A percentile compares a stretch with the other conserved stretches of the same genome.
phyloP scores from a whole-genome alignment of 1,284 basidiomycete species.

The Melampsora abietis-canadensis region DNA sequence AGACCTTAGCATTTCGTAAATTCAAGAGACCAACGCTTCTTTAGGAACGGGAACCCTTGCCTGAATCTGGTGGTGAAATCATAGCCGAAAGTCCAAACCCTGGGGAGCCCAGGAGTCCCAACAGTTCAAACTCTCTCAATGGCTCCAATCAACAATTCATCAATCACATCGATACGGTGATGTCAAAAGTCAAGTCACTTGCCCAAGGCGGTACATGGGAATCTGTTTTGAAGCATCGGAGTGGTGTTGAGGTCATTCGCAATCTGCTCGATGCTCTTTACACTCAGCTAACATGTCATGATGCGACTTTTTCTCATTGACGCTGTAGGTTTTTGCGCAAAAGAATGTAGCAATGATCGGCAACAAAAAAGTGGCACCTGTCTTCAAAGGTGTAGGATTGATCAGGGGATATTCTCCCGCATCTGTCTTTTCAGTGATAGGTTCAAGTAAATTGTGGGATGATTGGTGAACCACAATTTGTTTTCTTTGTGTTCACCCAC shows the following conservation, averaged over 20 bases:
- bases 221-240: constrained; percentile 38
- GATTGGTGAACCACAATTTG: constrained; percentile 47
- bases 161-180: constrained; percentile 35
- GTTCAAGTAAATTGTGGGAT: constrained; percentile 49
- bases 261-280: neutral
- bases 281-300: neutral
- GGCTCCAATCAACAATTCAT: constrained; percentile 25
- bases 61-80: neutral
- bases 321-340: constrained; percentile 32
- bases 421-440: constrained; percentile 49
- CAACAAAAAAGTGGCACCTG: constrained; percentile 36
- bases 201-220: constrained; percentile 17
- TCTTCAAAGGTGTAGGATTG: constrained; percentile 47
- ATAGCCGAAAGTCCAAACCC: neutral
- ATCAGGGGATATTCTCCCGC: constrained; percentile 48
- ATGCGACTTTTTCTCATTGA: neutral
- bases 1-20: neutral
- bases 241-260: constrained; percentile 30
- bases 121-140: neutral
- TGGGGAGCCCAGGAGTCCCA: constrained; percentile 10
- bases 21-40: neutral
- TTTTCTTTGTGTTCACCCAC: neutral
- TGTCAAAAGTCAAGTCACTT: constrained; percentile 36
- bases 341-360: constrained; percentile 28
- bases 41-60: neutral